Evolutionary conservation across 352 stramenopile genomes (phyloP).

Genomic region (Phytophthora rubi): DNA sequence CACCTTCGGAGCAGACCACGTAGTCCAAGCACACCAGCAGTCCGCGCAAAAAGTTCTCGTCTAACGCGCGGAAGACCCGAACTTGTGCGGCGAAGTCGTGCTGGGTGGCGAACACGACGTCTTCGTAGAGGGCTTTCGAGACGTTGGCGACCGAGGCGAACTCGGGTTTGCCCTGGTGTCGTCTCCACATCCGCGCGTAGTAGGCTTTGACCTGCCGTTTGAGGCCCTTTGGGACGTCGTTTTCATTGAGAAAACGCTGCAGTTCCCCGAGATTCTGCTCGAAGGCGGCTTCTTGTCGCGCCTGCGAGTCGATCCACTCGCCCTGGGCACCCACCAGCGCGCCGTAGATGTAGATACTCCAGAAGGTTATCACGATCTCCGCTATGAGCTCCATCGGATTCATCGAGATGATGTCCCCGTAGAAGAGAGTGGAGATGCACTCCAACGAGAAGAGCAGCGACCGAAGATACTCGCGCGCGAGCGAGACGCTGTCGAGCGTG

Average conservation of each 20-base stretch:
- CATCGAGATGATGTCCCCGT: conserved; percentile 49
- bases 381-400: conserved; percentile 61
- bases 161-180: conserved; percentile 54
- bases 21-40: conserved; percentile 65
- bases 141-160: conserved; percentile 52
- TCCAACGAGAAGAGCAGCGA: conserved; percentile 64
- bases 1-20: conserved; percentile 65
- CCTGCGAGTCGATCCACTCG: conserved; percentile 52
- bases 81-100: conserved; percentile 57
- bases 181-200: conserved; percentile 65
- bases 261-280: conserved; percentile 68
- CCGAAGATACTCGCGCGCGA: conserved; percentile 62
- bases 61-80: conserved; percentile 53
- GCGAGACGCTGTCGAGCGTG: conserved; percentile 38
- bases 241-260: conserved; percentile 66
- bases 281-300: conserved; percentile 51
- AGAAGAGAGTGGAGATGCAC: conserved; percentile 68
- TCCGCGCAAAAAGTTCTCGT: conserved; percentile 63
- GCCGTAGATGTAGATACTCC: conserved; percentile 68
- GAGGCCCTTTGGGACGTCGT: conserved; percentile 63
- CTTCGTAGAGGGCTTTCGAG: conserved; percentile 58
- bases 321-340: conserved; percentile 41
- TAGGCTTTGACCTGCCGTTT: conserved; percentile 76
- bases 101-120: conserved; percentile 63
- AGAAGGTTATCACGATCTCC: conserved; percentile 61